Conservation (phyloP, 2,329 filamentous ascomycete species). For the Cladosporium sp. region DNA sequence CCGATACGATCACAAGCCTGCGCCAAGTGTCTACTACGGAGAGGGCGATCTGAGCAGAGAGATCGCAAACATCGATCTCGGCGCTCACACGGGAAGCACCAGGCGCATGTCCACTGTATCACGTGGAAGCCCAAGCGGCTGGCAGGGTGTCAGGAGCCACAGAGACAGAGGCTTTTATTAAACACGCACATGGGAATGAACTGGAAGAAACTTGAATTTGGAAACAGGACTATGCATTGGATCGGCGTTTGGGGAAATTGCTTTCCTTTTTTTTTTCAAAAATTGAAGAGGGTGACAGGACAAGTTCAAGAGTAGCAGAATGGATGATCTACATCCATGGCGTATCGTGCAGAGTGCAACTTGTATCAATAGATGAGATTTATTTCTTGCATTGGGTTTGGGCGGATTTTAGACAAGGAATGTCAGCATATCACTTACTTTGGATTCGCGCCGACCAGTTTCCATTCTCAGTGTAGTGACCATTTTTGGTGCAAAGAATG, state of each 20-base stretch:
- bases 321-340: background rate
- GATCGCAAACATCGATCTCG: conserved; percentile 53
- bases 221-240: background rate
- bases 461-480: too few relatives aligned
- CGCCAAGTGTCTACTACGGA: conserved; percentile 45
- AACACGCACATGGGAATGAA: background rate
- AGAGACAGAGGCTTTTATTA: conserved; percentile 29
- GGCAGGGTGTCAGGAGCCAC: conserved; percentile 30
- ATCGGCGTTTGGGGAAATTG: background rate
- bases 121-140: conserved; percentile 20
- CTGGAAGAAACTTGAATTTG: background rate
- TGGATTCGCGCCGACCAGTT: background rate
- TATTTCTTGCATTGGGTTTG: background rate
- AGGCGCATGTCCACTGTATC: conserved; percentile 8
- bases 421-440: background rate
- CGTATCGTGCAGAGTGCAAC: background rate
- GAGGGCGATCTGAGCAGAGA: conserved; percentile 64
- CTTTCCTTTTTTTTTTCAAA: background rate
- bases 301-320: background rate
- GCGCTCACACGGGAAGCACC: conserved; percentile 17
- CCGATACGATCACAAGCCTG: conserved; percentile 21
- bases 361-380: background rate
- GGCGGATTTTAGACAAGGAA: background rate
- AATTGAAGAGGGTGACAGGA: background rate
- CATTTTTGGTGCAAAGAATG: too few relatives aligned